Evolutionary conservation across 306 rosid genomes (phyloP), one percentile per base, ranked within the genome.

Genomic region (Glycine soja): DNA sequence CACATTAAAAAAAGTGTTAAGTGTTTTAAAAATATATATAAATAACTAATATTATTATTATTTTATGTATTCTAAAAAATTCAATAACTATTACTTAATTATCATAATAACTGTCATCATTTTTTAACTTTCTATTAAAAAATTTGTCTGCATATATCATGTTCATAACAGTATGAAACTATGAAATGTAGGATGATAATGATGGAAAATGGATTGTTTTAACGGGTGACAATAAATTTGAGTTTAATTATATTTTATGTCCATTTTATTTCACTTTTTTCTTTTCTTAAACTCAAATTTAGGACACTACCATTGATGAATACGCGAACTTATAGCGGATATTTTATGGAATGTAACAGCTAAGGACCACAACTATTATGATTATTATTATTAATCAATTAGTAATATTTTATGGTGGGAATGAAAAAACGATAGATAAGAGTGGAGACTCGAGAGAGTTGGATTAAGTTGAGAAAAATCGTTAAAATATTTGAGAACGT

Each of bases 401-500:
- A 2, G 1, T 73, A 59, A 72, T 48, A 68, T 58, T 72, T 50
- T 58, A 70, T 76, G 81, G 82, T 70, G 74, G 18, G 74, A 51
- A 72, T 38, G 8, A 51, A 58, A 62, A 14, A 64, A 24, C 24
- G 24, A 70, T 45, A 42, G 57, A 72, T 15, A 46, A 3, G 47
- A 74, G 58, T 67, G 58, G 46, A 1, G 46, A 74, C 47, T 66
- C 59, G 57, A 36, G 61, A 54, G 71, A 58, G 43, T 10, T 36
- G 72, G 81, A 71, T 11, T 76, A 57, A 54, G 67, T 63, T 50
- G 71, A 30, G 8, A 67, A 74, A 74, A 69, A 36, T 4, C 2
- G 38, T n/a, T 10, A 56, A 59, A 86, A 52, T 36, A 71, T 69
- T 34, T 84, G 87, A 83, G 95, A 79, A 74, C 78, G 84, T 52